Conservation (phyloP, 2,329 filamentous ascomycete species). For the Tolypocladium sp. region DNA sequence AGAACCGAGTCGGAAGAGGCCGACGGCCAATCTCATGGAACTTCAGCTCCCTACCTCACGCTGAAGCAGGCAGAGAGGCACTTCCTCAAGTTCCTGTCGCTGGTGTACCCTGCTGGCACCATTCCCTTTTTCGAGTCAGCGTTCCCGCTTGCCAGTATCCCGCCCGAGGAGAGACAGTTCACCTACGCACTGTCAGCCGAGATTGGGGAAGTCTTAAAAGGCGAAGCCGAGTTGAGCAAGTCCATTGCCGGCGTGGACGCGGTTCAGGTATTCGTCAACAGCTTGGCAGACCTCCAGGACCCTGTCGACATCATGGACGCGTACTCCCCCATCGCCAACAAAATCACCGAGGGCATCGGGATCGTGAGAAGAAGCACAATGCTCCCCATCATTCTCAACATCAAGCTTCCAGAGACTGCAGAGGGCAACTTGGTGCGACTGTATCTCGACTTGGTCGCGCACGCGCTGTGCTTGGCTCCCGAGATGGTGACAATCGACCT, state of each 20-base stretch:
- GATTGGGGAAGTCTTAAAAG: constrained; percentile 44
- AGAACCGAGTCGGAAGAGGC: not conserved
- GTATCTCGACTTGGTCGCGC: constrained; percentile 49
- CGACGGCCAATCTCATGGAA: constrained; percentile 9
- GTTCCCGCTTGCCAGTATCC: constrained; percentile 54
- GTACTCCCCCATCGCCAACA: constrained; percentile 27
- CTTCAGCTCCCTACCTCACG: constrained; percentile 52
- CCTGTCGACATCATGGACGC: constrained; percentile 5
- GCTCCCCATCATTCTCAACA: constrained; percentile 47
- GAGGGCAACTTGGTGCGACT: constrained; percentile 12
- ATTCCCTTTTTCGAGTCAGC: constrained; percentile 53
- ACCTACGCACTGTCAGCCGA: constrained; percentile 59
- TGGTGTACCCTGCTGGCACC: constrained; percentile 44
- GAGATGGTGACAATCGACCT: constrained; percentile 57
- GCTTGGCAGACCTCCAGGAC: constrained; percentile 21
- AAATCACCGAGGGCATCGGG: constrained; percentile 49
- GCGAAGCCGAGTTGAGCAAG: constrained; percentile 51
- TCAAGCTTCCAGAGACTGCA: constrained; percentile 23
- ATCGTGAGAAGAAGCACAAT: constrained; percentile 55
- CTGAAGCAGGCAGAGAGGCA: constrained; percentile 60
- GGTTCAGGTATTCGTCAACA: constrained; percentile 48
- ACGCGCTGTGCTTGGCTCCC: constrained; percentile 52
- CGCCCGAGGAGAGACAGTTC: constrained; percentile 50
- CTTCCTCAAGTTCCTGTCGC: constrained; percentile 58
- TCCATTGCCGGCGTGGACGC: constrained; percentile 59